phyloP scores from a whole-genome alignment of 495 filamentous ascomycete species.

The Aspergillus nanangensis region DNA sequence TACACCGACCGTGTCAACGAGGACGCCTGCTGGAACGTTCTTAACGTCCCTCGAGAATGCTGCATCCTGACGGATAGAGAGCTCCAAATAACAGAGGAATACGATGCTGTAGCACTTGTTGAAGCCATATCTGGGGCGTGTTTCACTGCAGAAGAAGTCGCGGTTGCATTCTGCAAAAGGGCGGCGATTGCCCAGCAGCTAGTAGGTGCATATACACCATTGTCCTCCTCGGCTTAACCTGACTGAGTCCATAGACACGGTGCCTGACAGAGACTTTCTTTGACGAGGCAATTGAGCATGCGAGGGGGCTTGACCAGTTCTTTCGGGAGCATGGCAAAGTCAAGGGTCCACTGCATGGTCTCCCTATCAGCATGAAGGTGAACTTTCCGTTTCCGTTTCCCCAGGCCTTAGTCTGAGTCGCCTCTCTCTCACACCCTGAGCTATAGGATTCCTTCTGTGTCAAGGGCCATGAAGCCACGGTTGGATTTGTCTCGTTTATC shows the following conservation, averaged over 20 bases:
- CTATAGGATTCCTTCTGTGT: conserved; percentile 57
- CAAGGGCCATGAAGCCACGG: conserved; percentile 31
- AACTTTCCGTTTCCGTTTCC: too few species aligned
- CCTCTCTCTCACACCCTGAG: too few species aligned
- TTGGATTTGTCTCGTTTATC: conserved; percentile 41
- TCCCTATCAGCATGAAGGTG: conserved; percentile 64
- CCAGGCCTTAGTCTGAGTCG: too few species aligned
- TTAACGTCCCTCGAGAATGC: conserved; percentile 32
- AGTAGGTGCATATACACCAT: too few species aligned
- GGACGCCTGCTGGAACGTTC: too few species aligned
- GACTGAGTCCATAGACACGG: too few species aligned
- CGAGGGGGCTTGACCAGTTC: conserved; percentile 30
- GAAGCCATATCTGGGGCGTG: conserved; percentile 19
- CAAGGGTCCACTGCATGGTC: conserved; percentile 57
- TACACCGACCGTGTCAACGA: too few species aligned
- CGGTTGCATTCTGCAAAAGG: conserved; percentile 53
- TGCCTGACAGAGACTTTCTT: conserved; percentile 60
- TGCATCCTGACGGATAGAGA: conserved; percentile 46
- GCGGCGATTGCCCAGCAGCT: conserved; percentile 30
- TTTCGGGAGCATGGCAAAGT: conserved; percentile 25
- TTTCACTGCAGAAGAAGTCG: conserved; percentile 46
- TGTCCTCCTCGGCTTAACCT: too few species aligned
- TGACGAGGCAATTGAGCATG: conserved; percentile 25
- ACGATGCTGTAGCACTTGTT: conserved; percentile 40
- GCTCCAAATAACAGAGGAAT: conserved; percentile 49